Base-by-base conservation (phyloP, 2,329 filamentous ascomycete genomes). In the Botrytis pseudocinerea region DNA sequence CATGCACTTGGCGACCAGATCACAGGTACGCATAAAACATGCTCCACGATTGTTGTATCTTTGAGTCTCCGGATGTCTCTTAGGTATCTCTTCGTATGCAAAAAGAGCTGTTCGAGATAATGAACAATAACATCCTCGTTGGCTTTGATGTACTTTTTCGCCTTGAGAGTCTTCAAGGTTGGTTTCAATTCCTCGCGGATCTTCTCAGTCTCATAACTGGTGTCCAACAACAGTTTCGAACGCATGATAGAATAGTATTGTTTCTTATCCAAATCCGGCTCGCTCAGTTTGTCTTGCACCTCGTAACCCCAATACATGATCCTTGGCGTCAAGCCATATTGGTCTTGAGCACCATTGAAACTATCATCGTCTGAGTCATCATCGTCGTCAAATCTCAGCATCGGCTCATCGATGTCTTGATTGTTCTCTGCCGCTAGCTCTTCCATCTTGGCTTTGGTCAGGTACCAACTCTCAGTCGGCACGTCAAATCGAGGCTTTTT, bases 221-320 rank as follows among this genome's bases (percentile, higher is more conserved):
- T 72, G 51, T 77, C 75, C 28, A 77, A 54, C 28, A 75, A 54
- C n/a, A 76, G 57, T 46, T 77, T 77, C 7, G 68, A 75, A 22
- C 70, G 38, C 9, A 57, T 25, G 28, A 76, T 72, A 25, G 69
- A 73, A 22, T 72, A 70, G 69, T 72, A 74, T 38, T 68, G 42
- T 9, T 38, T 73, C 25, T 28, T 72, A 35, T 76, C 65, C 25
- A 51, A 69, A 32, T 74, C 68, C 18, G 60, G 70, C 6, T 63
- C 51, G 10, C 68, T 71, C 16, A 69, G 46, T 57, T 69, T 72
- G 35, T 57, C 38, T 60, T 75, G 73, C 5, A 73, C 72, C 40
- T 64, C 73, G 69, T 75, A 75, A 18, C 74, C 74, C 74, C 73
- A 75, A n/a, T 46, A 48, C 71, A 73, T 69, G 1, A 28, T 28